Evolutionary conservation across 345 rosid species (phyloP).

Genomic region (Clarkia xantiana): DNA sequence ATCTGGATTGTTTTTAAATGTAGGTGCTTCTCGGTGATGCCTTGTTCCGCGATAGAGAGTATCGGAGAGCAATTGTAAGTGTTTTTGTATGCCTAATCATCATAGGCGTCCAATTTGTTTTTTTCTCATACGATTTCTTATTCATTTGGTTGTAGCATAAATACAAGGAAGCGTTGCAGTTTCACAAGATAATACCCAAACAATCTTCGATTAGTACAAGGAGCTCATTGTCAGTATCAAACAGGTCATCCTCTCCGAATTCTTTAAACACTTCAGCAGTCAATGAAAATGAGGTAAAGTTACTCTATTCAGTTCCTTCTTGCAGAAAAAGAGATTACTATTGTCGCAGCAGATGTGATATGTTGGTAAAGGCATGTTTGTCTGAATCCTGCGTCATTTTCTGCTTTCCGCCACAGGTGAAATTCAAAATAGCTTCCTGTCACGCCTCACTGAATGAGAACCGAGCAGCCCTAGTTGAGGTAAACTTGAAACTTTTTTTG

Average conservation of each 20-base stretch:
- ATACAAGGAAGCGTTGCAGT: slow-evolving; percentile 82
- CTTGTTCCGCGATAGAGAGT: slow-evolving; percentile 66
- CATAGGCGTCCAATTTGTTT: neutral
- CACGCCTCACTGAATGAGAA: slow-evolving; percentile 55
- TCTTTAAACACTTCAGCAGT: slow-evolving; percentile 46
- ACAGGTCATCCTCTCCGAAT: slow-evolving; percentile 71
- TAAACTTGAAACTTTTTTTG: slow-evolving; percentile 13
- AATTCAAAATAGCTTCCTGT: slow-evolving; percentile 90
- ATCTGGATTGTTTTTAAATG: slow-evolving; percentile 6
- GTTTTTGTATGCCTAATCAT: neutral
- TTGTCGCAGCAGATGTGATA: neutral
- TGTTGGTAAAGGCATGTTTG: neutral
- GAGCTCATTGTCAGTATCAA: slow-evolving; percentile 53
- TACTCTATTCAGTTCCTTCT: neutral
- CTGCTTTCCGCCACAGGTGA: slow-evolving; percentile 36
- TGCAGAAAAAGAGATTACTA: neutral
- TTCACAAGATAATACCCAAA: slow-evolving; percentile 54
- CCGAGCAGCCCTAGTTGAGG: slow-evolving; percentile 83
- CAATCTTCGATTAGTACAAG: slow-evolving; percentile 54
- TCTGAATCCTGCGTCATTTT: neutral
- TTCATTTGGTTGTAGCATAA: slow-evolving; percentile 32
- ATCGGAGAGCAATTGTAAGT: slow-evolving; percentile 78
- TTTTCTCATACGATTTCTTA: neutral
- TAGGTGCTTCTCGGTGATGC: slow-evolving; percentile 90
- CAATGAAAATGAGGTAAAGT: slow-evolving; percentile 75